Percentiles rank a stretch among this genome's conserved stretches.
Evolutionary conservation across 2,329 filamentous ascomycete genomes (phyloP).

Genomic region (Coleophoma crateriformis): DNA sequence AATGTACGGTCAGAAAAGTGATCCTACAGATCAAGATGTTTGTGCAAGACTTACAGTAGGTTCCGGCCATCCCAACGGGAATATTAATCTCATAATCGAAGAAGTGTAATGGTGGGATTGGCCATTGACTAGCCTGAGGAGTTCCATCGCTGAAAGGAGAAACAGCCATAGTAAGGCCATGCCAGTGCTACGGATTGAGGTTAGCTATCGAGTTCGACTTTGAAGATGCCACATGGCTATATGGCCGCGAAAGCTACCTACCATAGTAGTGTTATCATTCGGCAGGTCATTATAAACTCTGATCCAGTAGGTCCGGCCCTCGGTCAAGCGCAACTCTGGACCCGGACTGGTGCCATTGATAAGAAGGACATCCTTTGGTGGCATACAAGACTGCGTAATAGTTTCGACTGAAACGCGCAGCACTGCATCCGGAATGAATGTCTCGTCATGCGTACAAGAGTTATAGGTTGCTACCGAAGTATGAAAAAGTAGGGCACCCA

Average conservation of each 20-base stretch:
- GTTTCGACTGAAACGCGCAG: constrained; percentile 33
- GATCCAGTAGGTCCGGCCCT: constrained; percentile 41
- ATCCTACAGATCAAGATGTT: background rate
- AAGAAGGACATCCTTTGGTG: constrained; percentile 31
- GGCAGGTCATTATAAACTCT: constrained; percentile 47
- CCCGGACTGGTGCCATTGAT: constrained; percentile 44
- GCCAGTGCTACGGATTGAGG: constrained; percentile 41
- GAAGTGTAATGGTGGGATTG: constrained; percentile 43
- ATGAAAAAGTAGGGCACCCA: background rate
- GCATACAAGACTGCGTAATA: constrained; percentile 29
- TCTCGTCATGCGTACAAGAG: constrained; percentile 11
- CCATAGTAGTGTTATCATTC: constrained; percentile 43
- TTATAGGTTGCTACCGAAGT: background rate
- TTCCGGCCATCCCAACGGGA: constrained; percentile 37
- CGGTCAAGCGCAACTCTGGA: constrained; percentile 34
- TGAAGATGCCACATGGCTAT: background rate
- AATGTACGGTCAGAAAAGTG: background rate
- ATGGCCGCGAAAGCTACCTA: constrained; percentile 15
- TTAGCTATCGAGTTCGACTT: background rate
- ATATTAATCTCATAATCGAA: constrained; percentile 50
- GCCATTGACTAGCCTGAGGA: constrained; percentile 45
- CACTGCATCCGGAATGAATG: constrained; percentile 32
- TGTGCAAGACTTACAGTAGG: constrained; percentile 31
- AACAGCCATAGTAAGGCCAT: constrained; percentile 42
- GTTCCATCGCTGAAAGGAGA: constrained; percentile 48